Evolutionary conservation across 129 eudicot genomes (phyloP), one percentile per base, ranked within the genome.

Genomic region (Flaveria linearis): DNA sequence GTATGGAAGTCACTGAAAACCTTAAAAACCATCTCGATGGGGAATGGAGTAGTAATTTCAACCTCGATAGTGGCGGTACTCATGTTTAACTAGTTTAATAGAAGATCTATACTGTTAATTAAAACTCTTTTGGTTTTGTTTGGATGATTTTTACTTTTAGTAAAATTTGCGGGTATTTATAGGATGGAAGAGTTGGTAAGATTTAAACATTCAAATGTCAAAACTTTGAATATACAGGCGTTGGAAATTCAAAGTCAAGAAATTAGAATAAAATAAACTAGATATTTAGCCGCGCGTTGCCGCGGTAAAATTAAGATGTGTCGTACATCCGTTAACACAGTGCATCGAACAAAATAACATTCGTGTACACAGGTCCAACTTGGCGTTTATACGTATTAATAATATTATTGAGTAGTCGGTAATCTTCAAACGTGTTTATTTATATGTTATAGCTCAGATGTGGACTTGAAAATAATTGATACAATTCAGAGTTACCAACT

Each of bases 141-240:
- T 33, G 16, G 70, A n/a, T 64, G 70, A 64, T 16, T 17, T 16
- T n/a, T n/a, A n/a, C n/a, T n/a, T n/a, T 64, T 13, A 64, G 49
- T 30, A 64, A 30, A 33, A 23, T 64, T 33, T 64, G 26, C 3
- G 70, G 6, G 46, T 64, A 64, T n/a, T 64, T 64, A 64, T 64
- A 64, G 13, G 46, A 64, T 33, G 69, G 42, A 61, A 14, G 18
- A 64, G 22, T 64, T 33, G 69, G 0, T 12, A 64, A 36, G 43
- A 62, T 12, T 28, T 18, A 28, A 28, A 15, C 46, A 7, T 64
- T 7, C 5, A 63, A 15, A 64, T 33, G 69, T n/a, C n/a, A 64
- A 17, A 64, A 13, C 16, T 2, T 8, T 22, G 7, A 5, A 22
- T 57, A 0, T 62, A 13, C 43, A 13, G 14, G 41, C 16, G 0